Evolutionary conservation across 441 rosid genomes (phyloP), one percentile per base, ranked within the genome.

Genomic region (Croton laevigatus): DNA sequence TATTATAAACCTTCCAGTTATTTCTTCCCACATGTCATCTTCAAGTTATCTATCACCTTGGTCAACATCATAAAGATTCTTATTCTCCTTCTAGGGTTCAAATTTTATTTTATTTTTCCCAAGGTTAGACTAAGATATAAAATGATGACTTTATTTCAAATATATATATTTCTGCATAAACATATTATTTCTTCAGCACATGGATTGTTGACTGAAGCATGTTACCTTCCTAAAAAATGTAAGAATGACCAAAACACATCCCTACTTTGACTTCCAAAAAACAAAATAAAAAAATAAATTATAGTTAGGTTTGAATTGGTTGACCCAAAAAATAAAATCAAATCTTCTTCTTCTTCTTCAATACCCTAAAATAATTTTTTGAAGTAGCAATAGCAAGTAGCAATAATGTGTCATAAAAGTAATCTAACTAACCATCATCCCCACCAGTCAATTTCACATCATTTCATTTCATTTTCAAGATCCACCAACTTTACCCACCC

Each of bases 201-300:
- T 91, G 97, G 83, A 68, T 45, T 82, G 85, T 84, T 86, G 92
- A 85, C 90, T 73, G 81, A 68, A 86, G 78, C 94, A 90, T 85
- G 91, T 86, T 86, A 84, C 93, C 80, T 79, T 82, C 87, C 79
- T 77, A 78, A 72, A n/a, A 74, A 83, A 85, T 82, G 82, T 85
- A 82, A 68, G 80, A 83, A 87, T 76, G 81, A 80, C 84, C 81
- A 76, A 63, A 75, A 76, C 70, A 80, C 73, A 76, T 67, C 75
- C 78, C 79, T 75, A 70, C 73, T 69, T 88, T 82, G 91, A 87
- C 91, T 87, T 78, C 71, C 66, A 27, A 65, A 74, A 80, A 45
- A 77, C 53, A 69, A 81, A 68, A 40, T 59, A 55, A 60, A 69
- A 69, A 81, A 68, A 40, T 59, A 55, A 60, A 69, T 55, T 59